These are phyloP conservation scores for Hyparrhenia diplandra DNA, from an alignment of 176 grass and related monocot genomes.

Conservation along the genomic window DNA sequence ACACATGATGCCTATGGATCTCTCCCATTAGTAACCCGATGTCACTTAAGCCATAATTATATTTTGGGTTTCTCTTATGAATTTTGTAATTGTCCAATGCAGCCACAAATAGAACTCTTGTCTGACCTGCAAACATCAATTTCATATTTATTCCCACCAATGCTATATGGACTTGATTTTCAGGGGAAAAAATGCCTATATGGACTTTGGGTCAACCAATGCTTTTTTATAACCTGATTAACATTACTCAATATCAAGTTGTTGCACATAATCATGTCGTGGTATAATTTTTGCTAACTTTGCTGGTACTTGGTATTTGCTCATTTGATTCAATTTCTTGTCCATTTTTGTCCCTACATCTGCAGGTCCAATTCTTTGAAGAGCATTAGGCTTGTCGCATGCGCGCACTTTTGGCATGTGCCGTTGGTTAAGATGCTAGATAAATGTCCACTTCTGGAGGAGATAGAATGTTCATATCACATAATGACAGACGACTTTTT, in stretches of 20 bases:
- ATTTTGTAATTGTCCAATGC: background rate
- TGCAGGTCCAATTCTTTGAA: slow-evolving; percentile 36
- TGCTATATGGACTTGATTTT: background rate
- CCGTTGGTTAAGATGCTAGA: background rate
- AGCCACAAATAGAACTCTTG: background rate
- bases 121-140: background rate
- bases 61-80: background rate
- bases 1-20: background rate
- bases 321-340: background rate
- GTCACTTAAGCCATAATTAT: background rate
- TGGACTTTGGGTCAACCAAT: background rate
- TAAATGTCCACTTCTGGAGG: slow-evolving; percentile 37
- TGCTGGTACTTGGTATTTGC: background rate
- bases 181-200: background rate
- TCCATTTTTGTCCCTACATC: background rate
- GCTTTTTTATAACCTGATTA: background rate
- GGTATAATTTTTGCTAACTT: background rate
- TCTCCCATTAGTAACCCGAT: background rate
- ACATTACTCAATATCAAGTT: background rate
- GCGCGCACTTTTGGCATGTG: background rate
- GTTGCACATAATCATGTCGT: background rate
- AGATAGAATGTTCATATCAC: slow-evolving; percentile 31
- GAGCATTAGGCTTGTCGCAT: slow-evolving; percentile 33
- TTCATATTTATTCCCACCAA: background rate
- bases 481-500: background rate